phyloP scores from a whole-genome alignment of 257 asterid genomes.

The Fraxinus pennsylvanica region DNA sequence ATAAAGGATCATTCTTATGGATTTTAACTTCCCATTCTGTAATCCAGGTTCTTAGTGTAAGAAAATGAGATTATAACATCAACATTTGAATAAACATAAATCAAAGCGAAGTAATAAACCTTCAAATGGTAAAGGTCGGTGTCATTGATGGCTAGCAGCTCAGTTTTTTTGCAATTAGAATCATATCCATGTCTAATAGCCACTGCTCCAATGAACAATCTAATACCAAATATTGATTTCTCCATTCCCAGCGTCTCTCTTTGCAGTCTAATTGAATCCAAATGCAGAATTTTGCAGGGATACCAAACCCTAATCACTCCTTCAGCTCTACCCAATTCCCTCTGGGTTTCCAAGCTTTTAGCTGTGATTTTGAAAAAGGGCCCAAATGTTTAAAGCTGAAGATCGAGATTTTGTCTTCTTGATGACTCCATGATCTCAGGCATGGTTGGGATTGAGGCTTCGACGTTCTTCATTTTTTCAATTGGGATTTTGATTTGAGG shows the following conservation, averaged over 20 bases:
- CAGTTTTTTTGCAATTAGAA: slow-evolving; percentile 68
- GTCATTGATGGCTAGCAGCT: slow-evolving; percentile 89
- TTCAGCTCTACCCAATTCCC: slow-evolving; percentile 75
- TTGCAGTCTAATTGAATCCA: slow-evolving; percentile 69
- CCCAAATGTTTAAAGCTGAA: slow-evolving; percentile 61
- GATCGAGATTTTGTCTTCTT: slow-evolving; percentile 65
- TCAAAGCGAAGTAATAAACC: slow-evolving; percentile 36
- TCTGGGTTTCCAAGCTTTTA: slow-evolving; percentile 39
- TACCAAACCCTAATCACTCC: slow-evolving; percentile 80
- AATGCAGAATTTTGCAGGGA: slow-evolving; percentile 71
- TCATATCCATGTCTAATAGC: slow-evolving; percentile 82
- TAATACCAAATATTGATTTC: slow-evolving; percentile 86
- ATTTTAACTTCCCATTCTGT: too few species aligned
- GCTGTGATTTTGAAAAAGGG: slow-evolving; percentile 87
- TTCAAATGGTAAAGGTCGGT: slow-evolving; percentile 74
- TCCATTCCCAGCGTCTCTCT: slow-evolving; percentile 76
- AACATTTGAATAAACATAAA: neutral
- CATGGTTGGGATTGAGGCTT: slow-evolving; percentile 58
- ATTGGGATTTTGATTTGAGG: neutral
- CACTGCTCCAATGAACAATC: slow-evolving; percentile 86
- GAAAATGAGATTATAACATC: neutral
- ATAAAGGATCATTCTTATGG: neutral
- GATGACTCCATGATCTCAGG: slow-evolving; percentile 70
- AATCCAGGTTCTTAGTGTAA: neutral
- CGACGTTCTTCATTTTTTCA: slow-evolving; percentile 2